These are phyloP conservation scores for Neonothopanus nambi DNA, from an alignment of 1,284 basidiomycete genomes.

Conservation along the genomic window DNA sequence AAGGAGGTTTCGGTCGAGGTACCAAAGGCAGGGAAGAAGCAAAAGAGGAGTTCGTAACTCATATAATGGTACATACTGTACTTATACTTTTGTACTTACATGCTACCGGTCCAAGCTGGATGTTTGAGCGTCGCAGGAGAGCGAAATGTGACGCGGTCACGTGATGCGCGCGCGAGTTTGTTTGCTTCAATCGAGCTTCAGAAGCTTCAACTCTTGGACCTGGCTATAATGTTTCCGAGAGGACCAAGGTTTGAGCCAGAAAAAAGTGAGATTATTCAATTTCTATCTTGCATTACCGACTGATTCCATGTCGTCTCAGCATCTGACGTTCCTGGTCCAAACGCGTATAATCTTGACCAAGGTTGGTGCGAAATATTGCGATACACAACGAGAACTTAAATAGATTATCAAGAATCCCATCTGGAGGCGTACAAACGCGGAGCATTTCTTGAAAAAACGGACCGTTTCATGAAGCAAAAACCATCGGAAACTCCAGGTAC, in stretches of 20 bases:
- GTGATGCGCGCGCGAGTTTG: no score
- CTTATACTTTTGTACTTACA: no score
- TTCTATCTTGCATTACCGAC: not conserved
- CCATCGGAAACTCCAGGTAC: conserved; percentile 42
- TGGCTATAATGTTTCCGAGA: conserved; percentile 4
- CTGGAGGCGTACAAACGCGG: conserved; percentile 54
- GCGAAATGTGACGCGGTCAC: no score
- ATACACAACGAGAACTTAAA: not conserved
- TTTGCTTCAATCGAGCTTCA: no score
- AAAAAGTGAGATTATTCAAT: not conserved
- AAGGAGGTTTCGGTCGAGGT: not conserved
- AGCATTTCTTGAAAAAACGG: conserved; percentile 55
- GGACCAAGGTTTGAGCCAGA: not conserved
- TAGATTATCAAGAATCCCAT: conserved; percentile 34
- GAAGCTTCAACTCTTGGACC: no score
- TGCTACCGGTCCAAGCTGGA: no score
- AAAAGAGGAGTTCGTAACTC: conserved; percentile 3
- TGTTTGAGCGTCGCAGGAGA: no score
- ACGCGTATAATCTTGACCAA: conserved; percentile 1
- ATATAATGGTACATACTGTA: no score
- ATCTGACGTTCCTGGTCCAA: conserved; percentile 6
- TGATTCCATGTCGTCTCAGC: not conserved
- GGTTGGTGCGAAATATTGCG: not conserved
- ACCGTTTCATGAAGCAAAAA: conserved; percentile 24
- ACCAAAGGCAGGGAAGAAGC: conserved; percentile 5